Conservation (phyloP, 75 land plant species). For the Adiantum capillusveneris region DNA sequence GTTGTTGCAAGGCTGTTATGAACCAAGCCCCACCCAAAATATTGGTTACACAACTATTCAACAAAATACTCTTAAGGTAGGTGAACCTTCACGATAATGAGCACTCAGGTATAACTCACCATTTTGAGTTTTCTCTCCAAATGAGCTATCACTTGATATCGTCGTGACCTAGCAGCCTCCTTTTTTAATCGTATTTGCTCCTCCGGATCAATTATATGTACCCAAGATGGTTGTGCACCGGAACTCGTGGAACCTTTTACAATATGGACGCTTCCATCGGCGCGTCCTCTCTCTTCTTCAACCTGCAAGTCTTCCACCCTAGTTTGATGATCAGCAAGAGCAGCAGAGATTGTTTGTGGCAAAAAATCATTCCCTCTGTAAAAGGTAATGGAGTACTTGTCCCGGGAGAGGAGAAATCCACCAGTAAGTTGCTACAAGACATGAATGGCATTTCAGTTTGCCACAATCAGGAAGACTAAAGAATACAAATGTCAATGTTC, state of each 20-base stretch:
- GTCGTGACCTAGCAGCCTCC: neutral
- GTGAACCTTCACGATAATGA: neutral
- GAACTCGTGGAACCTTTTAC: neutral
- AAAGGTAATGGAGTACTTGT: slow-evolving; percentile 51
- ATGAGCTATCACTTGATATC: neutral
- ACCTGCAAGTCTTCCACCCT: slow-evolving; percentile 48
- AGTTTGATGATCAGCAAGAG: slow-evolving; percentile 34
- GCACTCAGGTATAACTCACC: no score
- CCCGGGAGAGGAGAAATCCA: slow-evolving; percentile 51
- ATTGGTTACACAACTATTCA: no score
- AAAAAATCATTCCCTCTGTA: slow-evolving; percentile 74
- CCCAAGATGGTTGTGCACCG: slow-evolving; percentile 8
- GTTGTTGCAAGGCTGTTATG: no score
- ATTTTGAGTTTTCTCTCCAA: neutral
- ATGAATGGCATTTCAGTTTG: neutral
- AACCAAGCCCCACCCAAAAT: no score
- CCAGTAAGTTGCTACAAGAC: slow-evolving; percentile 61
- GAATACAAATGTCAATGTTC: neutral
- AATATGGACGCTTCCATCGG: slow-evolving; percentile 9
- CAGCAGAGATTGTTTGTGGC: slow-evolving; percentile 35
- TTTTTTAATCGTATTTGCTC: neutral
- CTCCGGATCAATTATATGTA: neutral
- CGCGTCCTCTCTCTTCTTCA: slow-evolving; percentile 60
- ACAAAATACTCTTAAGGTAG: no score
- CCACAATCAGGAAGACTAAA: neutral